A percentile compares a stretch with the other conserved stretches of the same genome.
phyloP scores from a whole-genome alignment of 768 basidiomycete genomes.

The Cyclocybe cylindracea region DNA sequence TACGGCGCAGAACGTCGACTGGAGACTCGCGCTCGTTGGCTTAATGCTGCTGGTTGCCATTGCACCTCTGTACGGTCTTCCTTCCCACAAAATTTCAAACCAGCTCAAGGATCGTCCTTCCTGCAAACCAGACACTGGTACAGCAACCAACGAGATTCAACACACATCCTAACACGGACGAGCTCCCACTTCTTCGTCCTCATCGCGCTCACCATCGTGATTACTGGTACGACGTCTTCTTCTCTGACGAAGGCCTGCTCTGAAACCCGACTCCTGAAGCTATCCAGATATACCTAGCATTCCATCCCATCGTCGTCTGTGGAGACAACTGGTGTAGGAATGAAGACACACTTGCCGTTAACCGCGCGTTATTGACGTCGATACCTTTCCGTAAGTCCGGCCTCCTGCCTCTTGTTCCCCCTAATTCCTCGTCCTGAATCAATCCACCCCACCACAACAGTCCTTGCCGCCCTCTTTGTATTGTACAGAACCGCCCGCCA shows the following conservation, averaged over 20 bases:
- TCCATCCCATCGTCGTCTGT: not conserved
- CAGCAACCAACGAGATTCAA: constrained; percentile 9
- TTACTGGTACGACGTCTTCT: not conserved
- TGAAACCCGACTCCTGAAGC: not conserved
- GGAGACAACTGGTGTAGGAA: not conserved
- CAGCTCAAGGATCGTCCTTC: too few species aligned
- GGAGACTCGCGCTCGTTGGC: too few species aligned
- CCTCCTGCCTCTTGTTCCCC: not conserved
- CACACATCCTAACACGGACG: constrained; percentile 3
- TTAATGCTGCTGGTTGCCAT: too few species aligned
- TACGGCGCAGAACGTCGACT: too few species aligned
- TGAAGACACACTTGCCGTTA: not conserved
- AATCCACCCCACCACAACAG: not conserved
- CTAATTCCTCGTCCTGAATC: not conserved
- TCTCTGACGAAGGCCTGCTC: not conserved
- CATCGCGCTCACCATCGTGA: not conserved
- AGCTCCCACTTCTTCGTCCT: constrained; percentile 1
- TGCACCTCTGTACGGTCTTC: too few species aligned
- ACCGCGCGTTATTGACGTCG: not conserved
- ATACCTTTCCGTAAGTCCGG: not conserved
- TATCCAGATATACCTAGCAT: not conserved
- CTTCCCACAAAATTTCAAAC: too few species aligned
- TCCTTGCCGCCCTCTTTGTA: not conserved
- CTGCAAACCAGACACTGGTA: constrained; percentile 6
- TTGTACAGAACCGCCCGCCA: not conserved